Evolutionary conservation across 192 early-diverging fungal genomes (phyloP).

Genomic region (Gaertneriomyces semiglobifer): DNA sequence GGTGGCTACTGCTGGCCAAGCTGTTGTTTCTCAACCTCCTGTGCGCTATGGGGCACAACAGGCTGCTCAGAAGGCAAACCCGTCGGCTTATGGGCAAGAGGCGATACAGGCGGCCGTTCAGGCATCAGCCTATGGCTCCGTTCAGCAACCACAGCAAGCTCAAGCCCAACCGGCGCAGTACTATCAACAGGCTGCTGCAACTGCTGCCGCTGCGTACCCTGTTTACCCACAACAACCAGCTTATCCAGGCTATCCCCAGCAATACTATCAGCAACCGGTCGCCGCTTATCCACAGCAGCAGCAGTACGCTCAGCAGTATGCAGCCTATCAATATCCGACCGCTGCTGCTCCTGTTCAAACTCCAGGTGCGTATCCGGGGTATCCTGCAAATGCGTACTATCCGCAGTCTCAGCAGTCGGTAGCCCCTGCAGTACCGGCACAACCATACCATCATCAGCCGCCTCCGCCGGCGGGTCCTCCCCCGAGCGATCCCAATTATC

Average conservation of each 20-base stretch:
- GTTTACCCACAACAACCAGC: constrained; percentile 4
- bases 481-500: too few species aligned
- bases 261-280: background rate
- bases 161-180: constrained; percentile 6
- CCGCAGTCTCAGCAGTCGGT: background rate
- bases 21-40: too few species aligned
- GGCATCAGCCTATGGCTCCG: constrained; percentile 21
- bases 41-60: background rate
- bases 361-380: constrained; percentile 4
- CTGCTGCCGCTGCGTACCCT: constrained; percentile 9
- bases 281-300: background rate
- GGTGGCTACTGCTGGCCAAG: too few species aligned
- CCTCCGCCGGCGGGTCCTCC: constrained; percentile 1
- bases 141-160: background rate
- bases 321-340: constrained; percentile 5
- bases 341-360: background rate
- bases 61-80: background rate
- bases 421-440: background rate
- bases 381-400: background rate
- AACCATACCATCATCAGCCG: background rate
- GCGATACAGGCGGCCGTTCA: constrained; percentile 25
- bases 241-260: background rate
- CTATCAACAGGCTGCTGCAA: constrained; percentile 9
- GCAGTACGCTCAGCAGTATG: constrained; percentile 1
- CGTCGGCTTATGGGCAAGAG: constrained; percentile 18